Conservation (phyloP, 306 rosid species). For the Vicia faba region DNA sequence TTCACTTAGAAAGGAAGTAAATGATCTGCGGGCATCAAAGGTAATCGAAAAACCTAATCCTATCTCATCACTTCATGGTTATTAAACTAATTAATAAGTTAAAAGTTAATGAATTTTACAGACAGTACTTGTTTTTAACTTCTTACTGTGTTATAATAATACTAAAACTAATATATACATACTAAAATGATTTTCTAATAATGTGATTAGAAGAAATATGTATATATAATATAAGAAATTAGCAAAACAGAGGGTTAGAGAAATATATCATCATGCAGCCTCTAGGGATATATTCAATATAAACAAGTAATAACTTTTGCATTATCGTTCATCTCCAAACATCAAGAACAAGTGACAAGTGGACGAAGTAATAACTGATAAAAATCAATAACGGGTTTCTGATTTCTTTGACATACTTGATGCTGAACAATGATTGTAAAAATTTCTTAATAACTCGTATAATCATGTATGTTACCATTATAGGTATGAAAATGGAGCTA, state of each 20-base stretch:
- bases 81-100: background rate
- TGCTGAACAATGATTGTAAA: background rate
- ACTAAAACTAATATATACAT: constrained; percentile 6
- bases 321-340: too few species aligned
- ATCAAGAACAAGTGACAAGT: background rate
- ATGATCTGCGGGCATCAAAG: constrained; percentile 75
- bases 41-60: constrained; percentile 26
- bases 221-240: background rate
- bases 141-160: background rate
- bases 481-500: background rate
- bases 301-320: too few species aligned
- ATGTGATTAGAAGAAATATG: constrained; percentile 1
- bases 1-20: constrained; percentile 84
- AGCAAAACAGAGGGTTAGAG: background rate
- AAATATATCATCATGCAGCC: too few species aligned
- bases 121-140: too few species aligned
- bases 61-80: constrained; percentile 15
- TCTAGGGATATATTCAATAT: too few species aligned
- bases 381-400: background rate
- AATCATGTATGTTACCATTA: background rate
- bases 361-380: background rate
- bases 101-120: constrained; percentile 19
- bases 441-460: too few species aligned
- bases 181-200: background rate
- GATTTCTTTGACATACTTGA: background rate